Evolutionary conservation across 495 filamentous ascomycete species (phyloP).

Genomic region (Aspergillus carlsbadensis): DNA sequence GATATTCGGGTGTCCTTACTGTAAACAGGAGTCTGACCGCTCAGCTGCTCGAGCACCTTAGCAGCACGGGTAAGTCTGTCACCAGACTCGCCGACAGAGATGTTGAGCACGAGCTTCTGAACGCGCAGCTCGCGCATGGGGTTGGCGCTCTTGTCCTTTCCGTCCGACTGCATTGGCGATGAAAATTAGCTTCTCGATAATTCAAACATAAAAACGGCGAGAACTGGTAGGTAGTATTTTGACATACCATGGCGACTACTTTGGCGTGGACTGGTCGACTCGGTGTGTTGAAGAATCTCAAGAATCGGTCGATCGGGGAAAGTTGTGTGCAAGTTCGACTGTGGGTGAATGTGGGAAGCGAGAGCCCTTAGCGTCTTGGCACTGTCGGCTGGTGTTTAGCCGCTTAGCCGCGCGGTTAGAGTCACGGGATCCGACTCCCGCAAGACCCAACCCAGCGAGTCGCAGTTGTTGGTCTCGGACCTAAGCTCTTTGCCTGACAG

Average conservation of each 20-base stretch:
- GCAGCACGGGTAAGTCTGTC: constrained; percentile 99
- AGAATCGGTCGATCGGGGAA: constrained; percentile 27
- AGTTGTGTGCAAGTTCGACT: constrained; percentile 39
- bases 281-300: constrained; percentile 32
- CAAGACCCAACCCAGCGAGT: constrained; percentile 1
- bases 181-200: constrained; percentile 27
- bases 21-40: constrained; percentile 99
- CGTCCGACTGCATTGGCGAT: constrained; percentile 49
- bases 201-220: not conserved
- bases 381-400: constrained; percentile 20
- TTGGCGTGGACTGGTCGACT: constrained; percentile 49
- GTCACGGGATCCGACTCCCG: constrained; percentile 5
- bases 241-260: constrained; percentile 52
- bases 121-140: constrained; percentile 99
- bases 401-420: constrained; percentile 26
- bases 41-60: constrained; percentile 99
- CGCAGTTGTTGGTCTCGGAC: not conserved
- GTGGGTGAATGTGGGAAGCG: constrained; percentile 46
- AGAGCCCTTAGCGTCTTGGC: constrained; percentile 43
- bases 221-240: not conserved
- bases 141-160: constrained; percentile 82
- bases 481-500: constrained; percentile 14
- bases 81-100: constrained; percentile 99
- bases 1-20: constrained; percentile 53
- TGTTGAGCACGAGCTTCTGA: constrained; percentile 99